Evolutionary conservation across 805 yeast genomes (phyloP), one percentile per base, ranked within the genome.

Genomic region (Dipodascus albidus): DNA sequence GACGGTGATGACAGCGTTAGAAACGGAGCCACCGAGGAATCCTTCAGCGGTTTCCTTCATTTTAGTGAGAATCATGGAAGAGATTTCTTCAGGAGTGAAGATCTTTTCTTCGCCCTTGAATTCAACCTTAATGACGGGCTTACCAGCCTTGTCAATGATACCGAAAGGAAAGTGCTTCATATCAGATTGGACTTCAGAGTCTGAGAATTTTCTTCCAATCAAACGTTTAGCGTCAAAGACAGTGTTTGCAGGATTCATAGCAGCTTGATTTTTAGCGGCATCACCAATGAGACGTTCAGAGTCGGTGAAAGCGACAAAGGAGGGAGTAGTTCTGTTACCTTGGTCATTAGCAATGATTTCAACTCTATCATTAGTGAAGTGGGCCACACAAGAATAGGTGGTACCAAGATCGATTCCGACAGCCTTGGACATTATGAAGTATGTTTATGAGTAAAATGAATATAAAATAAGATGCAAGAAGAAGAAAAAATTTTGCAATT

Each of bases 201-300:
- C 96, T 59, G 73, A 70, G 64, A 83, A 86, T 66, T 86, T 79
- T 75, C 81, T 81, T 61, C 93, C 95, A 67, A 89, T 89, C 68
- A 89, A 80, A 76, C 96, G 84, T 77, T 89, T 89, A 64, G 95
- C 95, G 64, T 89, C 96, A 65, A 88, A 89, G 56, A 89, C 89
- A 44, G 96, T 89, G 78, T 89, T 89, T 55, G 74, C 60, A 52
- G 96, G 96, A 74, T 89, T 90, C 82, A 88, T 85, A 58, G 96
- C 96, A 54, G 96, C 96, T 75, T 90, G 96, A 73, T 90, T 89
- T 81, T 90, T 90, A 56, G 96, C 97, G 62, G 96, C 95, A 72
- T 88, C 96, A 72, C 96, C 96, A 62, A 88, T 87, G 64, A 88
- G 78, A 76, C 96, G 83, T 75, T 90, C 97, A 44, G 88, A 79